Base-by-base conservation (phyloP, 192 early-diverging fungal species). In the Rhizophagus clarus region DNA sequence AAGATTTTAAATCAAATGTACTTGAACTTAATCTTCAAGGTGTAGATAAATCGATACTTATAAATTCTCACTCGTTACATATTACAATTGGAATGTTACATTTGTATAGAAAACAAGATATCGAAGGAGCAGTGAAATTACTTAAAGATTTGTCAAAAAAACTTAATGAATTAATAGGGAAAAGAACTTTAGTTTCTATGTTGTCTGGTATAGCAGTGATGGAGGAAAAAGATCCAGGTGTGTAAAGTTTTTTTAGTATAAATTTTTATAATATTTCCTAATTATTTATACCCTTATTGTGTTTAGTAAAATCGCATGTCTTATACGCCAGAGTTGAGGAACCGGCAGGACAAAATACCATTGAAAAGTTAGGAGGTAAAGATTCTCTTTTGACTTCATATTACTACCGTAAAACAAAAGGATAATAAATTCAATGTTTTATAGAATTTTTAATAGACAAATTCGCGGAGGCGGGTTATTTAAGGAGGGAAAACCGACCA, bases 321-420 rank as follows among this genome's bases (percentile, higher is more conserved):
- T 61, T 74, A 9, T 74, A 74, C 29, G n/a, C 73, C 20, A 60
- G 61, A 34, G 32, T 74, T 24, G 49, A 61, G 14, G 73, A 74
- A 15, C 28, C 14, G 28, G 49, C 34, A 60, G 47, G 3, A 9
- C 73, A 20, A 56, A 49, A 74, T 74, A 40, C 24, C 17, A 17
- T 74, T 20, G 34, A 26, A 34, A 61, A 74, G 51, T 20, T 74
- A 74, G 49, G 22, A 32, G 73, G 73, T 74, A 31, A 61, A 56
- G 22, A 22, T 56, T 56, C 6, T 56, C 6, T 34, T 40, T 56
- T 20, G 3, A 56, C 14, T 22, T 17, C 0, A 32, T n/a, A 15
- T 29, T 26, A 17, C 28, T 61, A n/a, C n/a, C n/a, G n/a, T n/a
- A 29, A 74, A 10, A 14, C 20, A 26, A 24, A 20, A 29, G 29